These are phyloP conservation scores for Blastomyces percursus DNA, from an alignment of 2,329 filamentous ascomycete genomes.

Conservation along the genomic window DNA sequence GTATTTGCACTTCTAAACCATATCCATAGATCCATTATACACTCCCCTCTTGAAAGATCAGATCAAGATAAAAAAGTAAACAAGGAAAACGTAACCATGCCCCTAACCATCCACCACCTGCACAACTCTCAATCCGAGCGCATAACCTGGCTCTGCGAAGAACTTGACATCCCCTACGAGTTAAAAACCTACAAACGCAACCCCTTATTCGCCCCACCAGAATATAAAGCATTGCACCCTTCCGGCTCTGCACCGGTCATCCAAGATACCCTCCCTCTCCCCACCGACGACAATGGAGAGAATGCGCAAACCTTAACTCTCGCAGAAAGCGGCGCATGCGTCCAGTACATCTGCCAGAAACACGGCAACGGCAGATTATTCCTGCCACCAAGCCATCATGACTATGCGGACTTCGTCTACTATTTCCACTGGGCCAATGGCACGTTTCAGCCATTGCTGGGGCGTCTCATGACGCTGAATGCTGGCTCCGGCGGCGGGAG, in stretches of 20 bases:
- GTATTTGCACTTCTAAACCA: too few relatives aligned
- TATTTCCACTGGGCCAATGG: constrained; percentile 52
- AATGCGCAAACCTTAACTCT: constrained; percentile 33
- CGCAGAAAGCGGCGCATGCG: constrained; percentile 49
- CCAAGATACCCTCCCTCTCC: constrained; percentile 33
- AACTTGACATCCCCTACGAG: constrained; percentile 47
- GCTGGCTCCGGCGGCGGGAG: neutral
- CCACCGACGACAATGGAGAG: constrained; percentile 12
- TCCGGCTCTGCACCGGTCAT: constrained; percentile 51
- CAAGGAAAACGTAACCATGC: constrained; percentile 2
- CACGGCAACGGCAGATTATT: constrained; percentile 43
- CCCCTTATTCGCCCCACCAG: constrained; percentile 33
- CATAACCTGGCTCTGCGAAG: constrained; percentile 54
- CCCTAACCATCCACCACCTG: constrained; percentile 43
- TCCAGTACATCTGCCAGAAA: constrained; percentile 51
- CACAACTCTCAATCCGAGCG: constrained; percentile 52
- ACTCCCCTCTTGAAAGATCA: neutral
- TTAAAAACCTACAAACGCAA: constrained; percentile 38
- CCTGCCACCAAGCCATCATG: constrained; percentile 35
- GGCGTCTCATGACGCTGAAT: constrained; percentile 21
- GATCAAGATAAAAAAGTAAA: neutral
- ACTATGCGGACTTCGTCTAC: constrained; percentile 52
- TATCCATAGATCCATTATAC: neutral
- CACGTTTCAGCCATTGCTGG: constrained; percentile 33
- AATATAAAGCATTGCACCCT: constrained; percentile 38